A percentile compares a stretch with the other conserved stretches of the same genome.
Conservation (phyloP, 2,329 filamentous ascomycete genomes). For the Apiospora saccharicola region DNA sequence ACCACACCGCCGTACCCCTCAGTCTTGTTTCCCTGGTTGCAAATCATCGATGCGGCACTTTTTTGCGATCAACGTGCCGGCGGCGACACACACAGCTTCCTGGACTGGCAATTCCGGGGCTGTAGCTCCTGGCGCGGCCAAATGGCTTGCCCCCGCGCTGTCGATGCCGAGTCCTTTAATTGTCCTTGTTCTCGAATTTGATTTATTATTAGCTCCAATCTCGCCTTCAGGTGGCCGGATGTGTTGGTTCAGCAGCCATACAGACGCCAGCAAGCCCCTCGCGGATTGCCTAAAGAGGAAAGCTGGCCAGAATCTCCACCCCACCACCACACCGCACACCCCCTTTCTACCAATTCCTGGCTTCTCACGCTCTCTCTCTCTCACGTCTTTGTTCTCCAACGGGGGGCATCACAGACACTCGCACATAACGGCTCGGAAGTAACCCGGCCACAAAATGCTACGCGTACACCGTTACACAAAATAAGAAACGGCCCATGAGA, state of each 20-base stretch:
- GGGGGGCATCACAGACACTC: neutral
- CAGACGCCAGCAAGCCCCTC: slow-evolving; percentile 17
- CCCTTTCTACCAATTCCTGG: neutral
- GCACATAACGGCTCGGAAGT: neutral
- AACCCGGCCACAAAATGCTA: neutral
- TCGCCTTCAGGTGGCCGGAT: neutral
- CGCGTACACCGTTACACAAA: neutral
- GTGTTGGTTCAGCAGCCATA: neutral
- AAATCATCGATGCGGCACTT: neutral
- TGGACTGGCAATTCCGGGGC: slow-evolving; percentile 97
- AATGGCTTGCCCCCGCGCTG: neutral
- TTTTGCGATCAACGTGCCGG: slow-evolving; percentile 83
- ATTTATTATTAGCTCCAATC: slow-evolving; percentile 1
- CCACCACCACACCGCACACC: neutral
- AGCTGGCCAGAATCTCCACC: neutral
- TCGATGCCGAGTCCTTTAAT: neutral
- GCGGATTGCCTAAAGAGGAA: slow-evolving; percentile 15
- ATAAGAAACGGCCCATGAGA: neutral
- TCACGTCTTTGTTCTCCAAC: neutral
- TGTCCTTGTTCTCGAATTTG: neutral
- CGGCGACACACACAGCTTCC: slow-evolving; percentile 94
- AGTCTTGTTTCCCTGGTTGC: neutral
- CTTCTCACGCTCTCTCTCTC: neutral
- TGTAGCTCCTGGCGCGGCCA: slow-evolving; percentile 68
- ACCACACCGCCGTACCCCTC: slow-evolving; percentile 6